Evolutionary conservation across 1,284 basidiomycete species (phyloP).

Genomic region (Cystobasidium pallidum): DNA sequence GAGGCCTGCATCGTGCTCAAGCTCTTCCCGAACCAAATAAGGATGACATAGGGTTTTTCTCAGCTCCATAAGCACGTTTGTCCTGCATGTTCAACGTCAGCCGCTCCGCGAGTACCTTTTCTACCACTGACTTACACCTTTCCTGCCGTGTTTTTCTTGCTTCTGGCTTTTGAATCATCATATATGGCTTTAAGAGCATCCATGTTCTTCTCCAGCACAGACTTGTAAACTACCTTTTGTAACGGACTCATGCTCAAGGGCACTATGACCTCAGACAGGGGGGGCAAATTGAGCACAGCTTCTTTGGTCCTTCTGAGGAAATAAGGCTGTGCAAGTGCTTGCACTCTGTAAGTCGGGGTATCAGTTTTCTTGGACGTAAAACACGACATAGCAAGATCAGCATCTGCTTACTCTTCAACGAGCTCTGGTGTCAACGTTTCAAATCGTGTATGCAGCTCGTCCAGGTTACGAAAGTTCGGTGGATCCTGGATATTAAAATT

Average conservation of each 20-base stretch:
- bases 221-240: slow-evolving; percentile 86
- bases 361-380: too few relatives aligned
- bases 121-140: slow-evolving; percentile 51
- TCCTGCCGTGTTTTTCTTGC: slow-evolving; percentile 51
- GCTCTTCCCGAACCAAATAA: slow-evolving; percentile 78
- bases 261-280: slow-evolving; percentile 78
- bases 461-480: slow-evolving; percentile 58
- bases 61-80: slow-evolving; percentile 82
- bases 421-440: slow-evolving; percentile 31
- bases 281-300: slow-evolving; percentile 87
- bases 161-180: slow-evolving; percentile 49
- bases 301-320: slow-evolving; percentile 91
- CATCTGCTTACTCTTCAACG: slow-evolving; percentile 24
- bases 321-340: slow-evolving; percentile 66
- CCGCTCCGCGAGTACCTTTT: too few relatives aligned
- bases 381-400: too few relatives aligned
- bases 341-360: slow-evolving; percentile 61
- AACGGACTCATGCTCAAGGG: slow-evolving; percentile 85
- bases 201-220: slow-evolving; percentile 62
- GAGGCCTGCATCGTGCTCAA: slow-evolving; percentile 72
- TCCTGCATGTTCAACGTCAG: too few relatives aligned
- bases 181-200: slow-evolving; percentile 40
- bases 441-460: slow-evolving; percentile 74
- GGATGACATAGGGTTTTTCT: slow-evolving; percentile 72
- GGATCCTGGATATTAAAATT: slow-evolving; percentile 57